A percentile compares a stretch with the other conserved stretches of the same genome.
These are phyloP conservation scores for Xylaria sp. DNA, from an alignment of 495 filamentous ascomycete species.

Conservation along the genomic window DNA sequence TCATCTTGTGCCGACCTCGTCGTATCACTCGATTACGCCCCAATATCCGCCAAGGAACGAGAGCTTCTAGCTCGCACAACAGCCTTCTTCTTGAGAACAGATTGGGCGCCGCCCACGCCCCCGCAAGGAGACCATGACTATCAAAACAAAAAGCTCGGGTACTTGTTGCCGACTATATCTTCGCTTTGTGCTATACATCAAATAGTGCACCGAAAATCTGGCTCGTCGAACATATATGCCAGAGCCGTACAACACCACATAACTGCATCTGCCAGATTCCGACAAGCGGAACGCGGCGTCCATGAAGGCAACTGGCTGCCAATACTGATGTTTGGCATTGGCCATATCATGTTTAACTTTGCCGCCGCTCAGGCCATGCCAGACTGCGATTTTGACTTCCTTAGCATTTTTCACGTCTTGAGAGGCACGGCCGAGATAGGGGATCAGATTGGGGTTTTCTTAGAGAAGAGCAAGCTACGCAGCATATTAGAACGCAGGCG, in stretches of 20 bases:
- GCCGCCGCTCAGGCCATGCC: conserved; percentile 20
- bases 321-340: conserved; percentile 34
- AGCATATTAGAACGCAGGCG: not conserved
- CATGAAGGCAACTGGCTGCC: conserved; percentile 37
- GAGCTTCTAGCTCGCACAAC: conserved; percentile 10
- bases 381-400: conserved; percentile 25
- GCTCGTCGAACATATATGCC: conserved; percentile 15
- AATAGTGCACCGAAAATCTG: conserved; percentile 11
- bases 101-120: not conserved
- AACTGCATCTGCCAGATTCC: conserved; percentile 31
- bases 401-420: conserved; percentile 31
- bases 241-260: conserved; percentile 33
- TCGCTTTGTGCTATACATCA: conserved; percentile 29
- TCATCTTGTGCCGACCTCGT: not conserved
- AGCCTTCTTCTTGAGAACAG: conserved; percentile 1
- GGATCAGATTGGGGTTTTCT: conserved; percentile 29
- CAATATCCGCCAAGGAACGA: conserved; percentile 3
- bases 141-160: conserved; percentile 14
- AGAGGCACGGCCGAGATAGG: conserved; percentile 30
- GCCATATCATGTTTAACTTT: conserved; percentile 38
- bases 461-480: conserved; percentile 28
- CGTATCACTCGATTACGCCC: conserved; percentile 1
- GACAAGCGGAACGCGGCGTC: conserved; percentile 28
- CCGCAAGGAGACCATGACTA: not conserved
- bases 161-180: conserved; percentile 25